Evolutionary conservation across 257 asterid genomes (phyloP), one percentile per base, ranked within the genome.

Genomic region (Apocynum venetum): DNA sequence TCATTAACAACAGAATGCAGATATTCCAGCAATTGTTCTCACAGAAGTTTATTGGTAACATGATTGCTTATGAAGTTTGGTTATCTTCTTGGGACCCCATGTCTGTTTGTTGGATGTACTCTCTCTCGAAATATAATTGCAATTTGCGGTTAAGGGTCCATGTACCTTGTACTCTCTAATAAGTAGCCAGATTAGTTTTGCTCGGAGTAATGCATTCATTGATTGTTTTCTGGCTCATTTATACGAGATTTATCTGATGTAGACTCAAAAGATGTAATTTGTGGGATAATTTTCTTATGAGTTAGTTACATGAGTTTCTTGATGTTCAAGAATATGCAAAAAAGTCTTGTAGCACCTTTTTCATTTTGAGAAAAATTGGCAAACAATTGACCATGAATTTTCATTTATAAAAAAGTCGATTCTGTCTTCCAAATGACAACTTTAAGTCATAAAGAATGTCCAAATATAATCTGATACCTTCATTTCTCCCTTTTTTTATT

Each of bases 21-120:
- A 44, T 41, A 46, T 77, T 46, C 25, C 55, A 59, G 77, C 71
- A 17, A 48, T 71, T 72, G 1, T 73, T 72, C 55, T 36, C 40
- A 31, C 72, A 36, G 44, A 43, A 25, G 48, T 25, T 72, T 78
- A 46, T 71, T 56, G 67, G 11, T 73, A 40, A 55, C 52, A 8
- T 8, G 43, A 41, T 36, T 17, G 51, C 52, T 46, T 20, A 35
- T 44, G 76, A 56, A 69, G 75, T 46, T 12, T 38, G 49, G 70
- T 48, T 47, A 60, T 70, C 80, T 56, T 57, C 40, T 31, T 14
- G 55, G 51, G 38, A 47, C 17, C 38, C 38, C 17, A 55, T 15
- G 40, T 55, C 5, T 46, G n/a, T 69, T 56, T 13, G 59, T 36
- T 15, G 60, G 64, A 66, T 66, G 67, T 66, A 43, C n/a, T n/a